Base-by-base conservation (phyloP, 805 yeast genomes). In the Ogataea ramenticola region DNA sequence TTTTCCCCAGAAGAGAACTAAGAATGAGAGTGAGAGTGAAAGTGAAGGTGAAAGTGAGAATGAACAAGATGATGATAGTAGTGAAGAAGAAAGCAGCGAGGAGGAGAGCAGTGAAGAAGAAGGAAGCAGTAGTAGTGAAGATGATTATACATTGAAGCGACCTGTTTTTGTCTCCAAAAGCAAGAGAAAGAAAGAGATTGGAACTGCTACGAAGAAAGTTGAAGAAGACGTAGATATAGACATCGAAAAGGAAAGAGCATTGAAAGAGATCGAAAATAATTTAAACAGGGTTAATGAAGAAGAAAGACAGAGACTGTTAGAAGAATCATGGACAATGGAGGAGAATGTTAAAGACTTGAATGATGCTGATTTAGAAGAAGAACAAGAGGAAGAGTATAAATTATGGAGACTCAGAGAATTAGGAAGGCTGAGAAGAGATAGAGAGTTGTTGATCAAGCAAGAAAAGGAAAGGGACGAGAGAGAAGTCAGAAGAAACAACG, bases 361-460 rank as follows among this genome's bases (percentile, higher is more conserved):
- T 50, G 89, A 82, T 51, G 74, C 82, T 0, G 86, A 82, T 50
- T 79, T 72, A 31, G 33, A 74, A 5, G 79, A 79, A 45, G 78
- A 82, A 0, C 75, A 67, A 42, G 55, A 46, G 8, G 24, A 20
- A 10, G 82, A 77, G 41, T 57, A 54, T 40, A 45, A 39, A 16
- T 43, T 32, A 12, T 68, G 73, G 73, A 53, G 52, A 45, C 38
- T 37, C 35, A 52, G 73, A 21, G 71, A 68, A 34, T 45, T 52
- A 31, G 42, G 38, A n/a, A 54, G 73, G 20, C 45, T 61, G 40
- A 51, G 46, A 24, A 51, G 63, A 41, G 70, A 67, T 22, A 43
- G 62, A 16, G 42, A 45, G 15, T 11, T 36, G 19, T 17, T 63
- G 30, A 52, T 55, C 4, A 49, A 41, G 9, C 46, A 54, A 11